Evolutionary conservation across 1,139 yeast genomes (phyloP).

Genomic region (Torulaspora globosa): DNA sequence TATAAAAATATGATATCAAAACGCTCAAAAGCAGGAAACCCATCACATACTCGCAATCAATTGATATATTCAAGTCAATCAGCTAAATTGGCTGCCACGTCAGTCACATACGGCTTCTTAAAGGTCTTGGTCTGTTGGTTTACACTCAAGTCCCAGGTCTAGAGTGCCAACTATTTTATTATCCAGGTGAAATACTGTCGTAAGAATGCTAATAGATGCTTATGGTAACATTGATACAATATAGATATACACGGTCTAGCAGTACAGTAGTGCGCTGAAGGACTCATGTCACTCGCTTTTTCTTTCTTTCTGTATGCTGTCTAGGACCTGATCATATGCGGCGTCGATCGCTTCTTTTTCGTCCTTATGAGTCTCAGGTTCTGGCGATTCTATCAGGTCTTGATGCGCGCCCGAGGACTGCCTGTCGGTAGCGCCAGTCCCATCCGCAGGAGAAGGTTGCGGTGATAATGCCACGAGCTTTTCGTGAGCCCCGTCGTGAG

Average conservation of each 20-base stretch:
- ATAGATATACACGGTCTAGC: neutral
- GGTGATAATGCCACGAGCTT: slow-evolving; percentile 12
- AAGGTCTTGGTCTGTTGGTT: neutral
- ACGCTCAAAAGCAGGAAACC: neutral
- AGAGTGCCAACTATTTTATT: neutral
- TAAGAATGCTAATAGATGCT: slow-evolving; percentile 1
- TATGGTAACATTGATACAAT: neutral
- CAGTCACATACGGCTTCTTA: neutral
- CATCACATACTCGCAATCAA: neutral
- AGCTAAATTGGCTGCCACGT: neutral
- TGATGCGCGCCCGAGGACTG: neutral
- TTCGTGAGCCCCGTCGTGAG: slow-evolving; percentile 15
- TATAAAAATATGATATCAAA: neutral
- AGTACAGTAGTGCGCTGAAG: too few relatives aligned
- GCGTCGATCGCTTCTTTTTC: slow-evolving; percentile 41
- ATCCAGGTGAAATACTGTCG: too few relatives aligned
- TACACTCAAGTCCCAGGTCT: neutral
- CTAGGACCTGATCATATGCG: slow-evolving; percentile 51
- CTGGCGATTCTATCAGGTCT: slow-evolving; percentile 3
- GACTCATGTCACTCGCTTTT: slow-evolving; percentile 20
- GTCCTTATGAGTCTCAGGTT: slow-evolving; percentile 15
- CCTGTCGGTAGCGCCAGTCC: slow-evolving; percentile 7
- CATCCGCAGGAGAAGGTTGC: slow-evolving; percentile 12
- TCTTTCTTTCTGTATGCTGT: slow-evolving; percentile 41
- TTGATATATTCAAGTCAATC: neutral